Conservation (phyloP, 1,284 basidiomycete species). For the Fomitopsis pinicola region DNA sequence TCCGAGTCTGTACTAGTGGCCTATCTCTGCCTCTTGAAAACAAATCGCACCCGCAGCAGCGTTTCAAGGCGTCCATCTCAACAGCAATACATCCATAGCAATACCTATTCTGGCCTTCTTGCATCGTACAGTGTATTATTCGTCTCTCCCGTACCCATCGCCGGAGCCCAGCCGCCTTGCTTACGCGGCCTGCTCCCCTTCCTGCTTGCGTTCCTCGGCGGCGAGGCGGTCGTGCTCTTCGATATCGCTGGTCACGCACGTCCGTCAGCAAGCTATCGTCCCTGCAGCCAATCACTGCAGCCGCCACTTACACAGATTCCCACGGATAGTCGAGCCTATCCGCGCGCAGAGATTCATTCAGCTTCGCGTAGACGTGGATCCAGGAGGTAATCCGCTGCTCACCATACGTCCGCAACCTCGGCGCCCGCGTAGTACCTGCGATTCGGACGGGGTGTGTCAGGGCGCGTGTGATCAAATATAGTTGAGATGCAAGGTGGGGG, state of each 20-base stretch:
- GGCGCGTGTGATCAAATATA: not conserved
- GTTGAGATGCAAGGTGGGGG: not conserved
- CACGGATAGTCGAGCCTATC: constrained; percentile 81
- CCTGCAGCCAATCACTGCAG: constrained; percentile 12
- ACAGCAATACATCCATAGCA: not conserved
- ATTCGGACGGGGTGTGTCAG: not conserved
- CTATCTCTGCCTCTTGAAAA: not conserved
- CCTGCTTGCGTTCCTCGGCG: constrained; percentile 16
- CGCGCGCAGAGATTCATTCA: constrained; percentile 7
- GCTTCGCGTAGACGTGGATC: constrained; percentile 2
- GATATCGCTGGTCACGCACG: constrained; percentile 51
- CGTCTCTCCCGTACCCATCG: not conserved
- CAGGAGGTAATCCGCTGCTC: constrained; percentile 16
- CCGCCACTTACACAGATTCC: constrained; percentile 62
- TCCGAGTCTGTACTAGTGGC: constrained; percentile 4
- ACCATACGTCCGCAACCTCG: constrained; percentile 55
- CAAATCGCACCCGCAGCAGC: not conserved
- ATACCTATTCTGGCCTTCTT: not conserved
- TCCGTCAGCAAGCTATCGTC: not conserved
- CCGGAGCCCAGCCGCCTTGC: not conserved
- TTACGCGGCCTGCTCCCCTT: not conserved
- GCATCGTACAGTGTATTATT: not conserved
- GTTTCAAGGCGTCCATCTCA: not conserved
- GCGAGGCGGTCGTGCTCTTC: constrained; percentile 73
- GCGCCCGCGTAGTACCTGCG: constrained; percentile 65